Percentiles rank a stretch among this genome's conserved stretches.
Conservation (phyloP, 345 rosid genomes). For the Gossypium stocksii region DNA sequence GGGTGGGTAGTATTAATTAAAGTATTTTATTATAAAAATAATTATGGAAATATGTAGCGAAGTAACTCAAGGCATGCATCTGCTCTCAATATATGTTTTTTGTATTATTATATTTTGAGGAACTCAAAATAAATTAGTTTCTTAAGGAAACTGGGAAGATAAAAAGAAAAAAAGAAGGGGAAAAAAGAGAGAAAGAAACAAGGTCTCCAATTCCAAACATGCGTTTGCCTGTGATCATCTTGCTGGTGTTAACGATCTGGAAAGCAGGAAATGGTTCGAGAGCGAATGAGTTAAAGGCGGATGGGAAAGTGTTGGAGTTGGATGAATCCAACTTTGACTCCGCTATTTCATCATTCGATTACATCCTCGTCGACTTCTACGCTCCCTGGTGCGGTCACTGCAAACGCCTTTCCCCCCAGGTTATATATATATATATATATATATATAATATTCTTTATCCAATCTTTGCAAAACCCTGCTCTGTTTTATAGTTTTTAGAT, state of each 20-base stretch:
- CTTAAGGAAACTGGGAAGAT: not conserved
- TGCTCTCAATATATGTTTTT: too few species aligned
- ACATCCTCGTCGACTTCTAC: conserved; percentile 79
- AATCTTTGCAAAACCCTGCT: not conserved
- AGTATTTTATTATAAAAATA: too few species aligned
- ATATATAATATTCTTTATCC: not conserved
- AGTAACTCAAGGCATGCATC: too few species aligned
- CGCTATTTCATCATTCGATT: conserved; percentile 71
- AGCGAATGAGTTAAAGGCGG: conserved; percentile 34
- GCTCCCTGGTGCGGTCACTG: conserved; percentile 99
- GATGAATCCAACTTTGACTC: conserved; percentile 83
- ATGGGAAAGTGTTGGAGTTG: conserved; percentile 77
- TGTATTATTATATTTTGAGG: too few species aligned
- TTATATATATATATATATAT: not conserved
- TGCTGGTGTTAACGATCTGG: not conserved
- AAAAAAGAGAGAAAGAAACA: not conserved
- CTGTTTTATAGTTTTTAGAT: not conserved
- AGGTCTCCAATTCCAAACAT: not conserved
- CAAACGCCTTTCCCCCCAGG: conserved; percentile 93
- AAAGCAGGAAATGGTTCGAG: not conserved
- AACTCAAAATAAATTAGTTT: not conserved
- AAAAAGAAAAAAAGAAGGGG: too few species aligned
- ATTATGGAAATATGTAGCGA: too few species aligned
- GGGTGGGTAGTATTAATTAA: too few species aligned
- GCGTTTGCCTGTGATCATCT: not conserved